Conservation (phyloP, 2,329 filamentous ascomycete genomes). For the Diplodia intermedia region DNA sequence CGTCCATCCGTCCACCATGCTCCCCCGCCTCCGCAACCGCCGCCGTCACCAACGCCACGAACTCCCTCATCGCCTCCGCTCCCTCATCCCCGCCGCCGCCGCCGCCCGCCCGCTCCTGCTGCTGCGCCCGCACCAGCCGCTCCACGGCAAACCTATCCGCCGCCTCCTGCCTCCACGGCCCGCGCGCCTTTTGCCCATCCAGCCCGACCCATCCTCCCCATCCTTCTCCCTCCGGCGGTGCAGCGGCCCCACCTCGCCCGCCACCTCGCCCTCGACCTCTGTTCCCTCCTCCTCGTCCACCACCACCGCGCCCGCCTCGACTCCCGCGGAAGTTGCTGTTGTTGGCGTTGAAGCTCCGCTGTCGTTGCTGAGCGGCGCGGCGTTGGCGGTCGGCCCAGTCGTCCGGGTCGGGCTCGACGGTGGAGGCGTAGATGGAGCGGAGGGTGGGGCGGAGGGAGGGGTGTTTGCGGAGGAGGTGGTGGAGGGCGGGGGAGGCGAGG, state of each 20-base stretch:
- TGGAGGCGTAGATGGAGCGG: conserved; percentile 28
- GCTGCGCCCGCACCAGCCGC: conserved; percentile 15
- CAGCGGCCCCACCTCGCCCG: not conserved
- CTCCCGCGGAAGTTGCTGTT: conserved; percentile 2
- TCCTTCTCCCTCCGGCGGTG: too few species aligned
- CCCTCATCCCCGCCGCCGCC: conserved; percentile 1
- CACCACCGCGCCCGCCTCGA: not conserved
- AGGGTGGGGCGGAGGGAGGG: conserved; percentile 21
- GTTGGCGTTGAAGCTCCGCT: not conserved
- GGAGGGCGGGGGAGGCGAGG: conserved; percentile 9
- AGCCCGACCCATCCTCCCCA: not conserved
- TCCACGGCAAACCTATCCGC: conserved; percentile 17
- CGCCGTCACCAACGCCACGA: conserved; percentile 21
- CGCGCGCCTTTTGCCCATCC: conserved; percentile 3
- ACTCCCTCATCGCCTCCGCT: conserved; percentile 28
- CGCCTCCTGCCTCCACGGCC: conserved; percentile 27
- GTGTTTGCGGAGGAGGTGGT: conserved; percentile 5
- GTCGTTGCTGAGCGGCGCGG: not conserved
- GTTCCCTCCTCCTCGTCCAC: not conserved
- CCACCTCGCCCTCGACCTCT: not conserved
- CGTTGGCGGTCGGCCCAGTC: conserved; percentile 10
- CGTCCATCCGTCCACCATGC: not conserved
- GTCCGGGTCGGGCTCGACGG: conserved; percentile 10
- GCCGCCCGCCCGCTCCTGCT: not conserved
- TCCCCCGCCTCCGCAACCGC: not conserved